Evolutionary conservation across 768 basidiomycete genomes (phyloP), one percentile per base, ranked within the genome.

Genomic region (Suillus cothurnatus): DNA sequence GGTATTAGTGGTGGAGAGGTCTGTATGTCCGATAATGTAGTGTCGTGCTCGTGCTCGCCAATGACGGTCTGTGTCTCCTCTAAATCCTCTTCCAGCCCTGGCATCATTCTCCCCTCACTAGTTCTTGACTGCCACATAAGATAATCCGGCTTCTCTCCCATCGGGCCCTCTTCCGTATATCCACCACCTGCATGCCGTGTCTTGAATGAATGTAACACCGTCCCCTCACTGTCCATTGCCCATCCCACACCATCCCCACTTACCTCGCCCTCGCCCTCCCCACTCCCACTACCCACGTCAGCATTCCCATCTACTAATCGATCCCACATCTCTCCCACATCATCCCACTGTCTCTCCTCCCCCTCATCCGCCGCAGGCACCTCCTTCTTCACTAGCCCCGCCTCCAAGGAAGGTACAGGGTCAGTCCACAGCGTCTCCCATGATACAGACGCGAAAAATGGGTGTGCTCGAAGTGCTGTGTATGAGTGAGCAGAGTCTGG

Each of bases 341-440:
- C 83, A 14, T 84, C 80, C 86, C 86, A 88, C 34, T 76, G 73
- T 1, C 58, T 15, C 21, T 75, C 71, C 53, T 80, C 79, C 0
- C 70, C 72, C 6, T 75, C 78, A 34, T 72, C 64, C 36, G 74
- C 71, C 41, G 74, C 72, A 19, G 68, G 70, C 12, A 71, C 68
- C 36, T 82, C 82, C 66, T 81, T 85, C 77, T 81, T 84, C 8
- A 88, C 75, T 9, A 88, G 78, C 6, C 91, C 91, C 15, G 84
- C 76, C 73, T 86, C 85, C 14, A 90, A 78, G 0, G 76, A 76
- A 26, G 91, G 91, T 6, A 83, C 80, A 7, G 85, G 79, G n/a
- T 81, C 81, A 0, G 81, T 86, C 92, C 92, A 93, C 4, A 93
- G 78, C 0, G 78, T 81, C 12, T 80, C 76, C 91, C 91, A 93